Conservation (phyloP, 495 filamentous ascomycete species). For the Friedmanniomyces endolithicus region DNA sequence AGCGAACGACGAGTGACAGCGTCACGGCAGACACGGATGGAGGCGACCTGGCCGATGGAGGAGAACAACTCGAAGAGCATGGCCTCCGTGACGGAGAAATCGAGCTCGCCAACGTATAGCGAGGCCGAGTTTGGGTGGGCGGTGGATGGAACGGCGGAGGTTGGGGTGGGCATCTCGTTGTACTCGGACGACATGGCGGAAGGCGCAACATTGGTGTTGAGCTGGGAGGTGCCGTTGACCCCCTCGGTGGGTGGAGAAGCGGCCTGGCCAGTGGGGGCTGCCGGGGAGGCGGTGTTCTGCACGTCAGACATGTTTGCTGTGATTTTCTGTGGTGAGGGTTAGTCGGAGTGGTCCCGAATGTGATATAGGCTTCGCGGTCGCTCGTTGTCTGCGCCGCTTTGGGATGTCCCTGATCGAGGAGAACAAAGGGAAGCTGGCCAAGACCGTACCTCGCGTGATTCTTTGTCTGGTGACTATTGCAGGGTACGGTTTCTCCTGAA, state of each 20-base stretch:
- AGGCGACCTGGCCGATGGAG: conserved; percentile 96
- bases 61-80: conserved; percentile 99
- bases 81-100: conserved; percentile 93
- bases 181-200: conserved; percentile 39
- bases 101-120: conserved; percentile 97
- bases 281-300: conserved; percentile 45
- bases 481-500: too few relatives aligned
- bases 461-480: not conserved
- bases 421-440: not conserved
- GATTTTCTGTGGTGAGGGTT: not conserved
- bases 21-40: conserved; percentile 98
- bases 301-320: conserved; percentile 20
- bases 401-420: not conserved
- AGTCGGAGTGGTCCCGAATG: not conserved
- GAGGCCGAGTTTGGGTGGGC: conserved; percentile 85
- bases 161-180: conserved; percentile 53
- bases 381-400: not conserved
- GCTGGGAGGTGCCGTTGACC: conserved; percentile 42
- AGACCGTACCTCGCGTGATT: not conserved
- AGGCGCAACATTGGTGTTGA: conserved; percentile 54
- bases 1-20: conserved; percentile 97
- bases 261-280: conserved; percentile 48
- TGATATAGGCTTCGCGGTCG: not conserved
- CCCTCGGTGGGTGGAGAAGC: conserved; percentile 46
- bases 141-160: conserved; percentile 55